phyloP scores from a whole-genome alignment of 2,329 filamentous ascomycete species.

The Lachnellula arida region DNA sequence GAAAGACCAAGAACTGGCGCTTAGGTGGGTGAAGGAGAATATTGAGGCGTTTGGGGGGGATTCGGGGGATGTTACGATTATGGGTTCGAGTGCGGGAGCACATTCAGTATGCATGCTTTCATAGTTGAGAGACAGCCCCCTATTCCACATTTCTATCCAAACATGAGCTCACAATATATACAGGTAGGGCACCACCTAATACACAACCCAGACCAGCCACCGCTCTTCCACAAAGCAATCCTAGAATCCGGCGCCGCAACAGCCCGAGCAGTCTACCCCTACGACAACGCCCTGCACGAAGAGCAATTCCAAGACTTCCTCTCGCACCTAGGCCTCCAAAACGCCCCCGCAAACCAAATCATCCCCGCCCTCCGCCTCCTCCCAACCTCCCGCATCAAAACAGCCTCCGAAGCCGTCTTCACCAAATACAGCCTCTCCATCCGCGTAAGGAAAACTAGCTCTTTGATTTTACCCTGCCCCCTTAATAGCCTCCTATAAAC shows the following conservation, averaged over 20 bases:
- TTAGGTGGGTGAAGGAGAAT: conserved; percentile 58
- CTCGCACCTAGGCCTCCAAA: conserved; percentile 44
- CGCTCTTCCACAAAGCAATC: conserved; percentile 49
- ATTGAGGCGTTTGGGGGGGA: conserved; percentile 58
- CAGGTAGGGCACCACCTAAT: conserved; percentile 66
- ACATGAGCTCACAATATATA: conserved; percentile 7
- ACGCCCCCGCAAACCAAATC: conserved; percentile 41
- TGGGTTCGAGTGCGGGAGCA: conserved; percentile 58
- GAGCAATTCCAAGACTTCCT: conserved; percentile 53
- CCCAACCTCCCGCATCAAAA: conserved; percentile 35
- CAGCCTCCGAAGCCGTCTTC: conserved; percentile 43
- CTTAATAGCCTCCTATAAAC: too few relatives aligned
- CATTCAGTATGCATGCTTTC: conserved; percentile 46
- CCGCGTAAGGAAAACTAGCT: too few relatives aligned
- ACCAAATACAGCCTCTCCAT: conserved; percentile 39
- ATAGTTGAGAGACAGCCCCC: not conserved
- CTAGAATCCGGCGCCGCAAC: conserved; percentile 54
- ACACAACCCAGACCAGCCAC: conserved; percentile 34
- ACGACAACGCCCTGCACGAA: conserved; percentile 53
- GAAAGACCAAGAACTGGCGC: conserved; percentile 53
- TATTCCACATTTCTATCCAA: not conserved
- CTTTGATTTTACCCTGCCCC: too few relatives aligned
- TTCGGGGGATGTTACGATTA: conserved; percentile 51
- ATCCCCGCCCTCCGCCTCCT: conserved; percentile 47
- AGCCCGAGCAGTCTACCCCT: conserved; percentile 48